Conservation (phyloP, 139 green algal genomes). For the Coelastrella sp. region DNA sequence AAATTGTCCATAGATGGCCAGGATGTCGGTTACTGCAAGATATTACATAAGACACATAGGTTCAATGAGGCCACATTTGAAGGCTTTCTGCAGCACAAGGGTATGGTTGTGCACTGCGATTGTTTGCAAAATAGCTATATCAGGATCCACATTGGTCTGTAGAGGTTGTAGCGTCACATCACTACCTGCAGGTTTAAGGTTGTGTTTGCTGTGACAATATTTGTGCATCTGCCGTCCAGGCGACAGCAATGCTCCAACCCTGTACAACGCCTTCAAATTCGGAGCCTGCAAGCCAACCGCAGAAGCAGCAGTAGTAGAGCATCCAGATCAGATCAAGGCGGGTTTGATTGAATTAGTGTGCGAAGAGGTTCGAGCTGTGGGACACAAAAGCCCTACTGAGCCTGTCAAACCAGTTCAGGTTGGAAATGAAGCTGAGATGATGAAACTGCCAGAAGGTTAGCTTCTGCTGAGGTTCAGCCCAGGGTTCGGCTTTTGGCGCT, state of each 20-base stretch:
- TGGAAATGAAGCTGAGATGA: background rate
- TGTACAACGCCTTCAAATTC: constrained; percentile 40
- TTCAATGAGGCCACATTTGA: constrained; percentile 3
- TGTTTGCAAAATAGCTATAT: too few relatives aligned
- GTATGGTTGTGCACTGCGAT: too few relatives aligned
- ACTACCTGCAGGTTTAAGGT: too few relatives aligned
- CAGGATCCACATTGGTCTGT: too few relatives aligned
- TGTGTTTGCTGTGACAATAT: too few relatives aligned
- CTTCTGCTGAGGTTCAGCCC: too few relatives aligned
- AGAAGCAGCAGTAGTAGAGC: constrained; percentile 9
- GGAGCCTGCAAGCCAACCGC: constrained; percentile 16
- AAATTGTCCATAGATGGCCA: background rate
- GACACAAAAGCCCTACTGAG: background rate
- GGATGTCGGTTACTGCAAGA: background rate
- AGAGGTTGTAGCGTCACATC: too few relatives aligned
- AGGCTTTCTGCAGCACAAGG: constrained; percentile 1
- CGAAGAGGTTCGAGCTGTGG: background rate
- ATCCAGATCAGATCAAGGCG: constrained; percentile 34
- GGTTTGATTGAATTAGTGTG: background rate
- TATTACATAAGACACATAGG: background rate
- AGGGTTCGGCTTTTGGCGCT: too few relatives aligned
- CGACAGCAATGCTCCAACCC: background rate
- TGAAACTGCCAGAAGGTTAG: constrained; percentile 43
- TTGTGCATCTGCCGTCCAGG: too few relatives aligned
- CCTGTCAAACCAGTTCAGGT: background rate